phyloP scores from a whole-genome alignment of 1,139 yeast species.

The Hanseniaspora gamundiae region DNA sequence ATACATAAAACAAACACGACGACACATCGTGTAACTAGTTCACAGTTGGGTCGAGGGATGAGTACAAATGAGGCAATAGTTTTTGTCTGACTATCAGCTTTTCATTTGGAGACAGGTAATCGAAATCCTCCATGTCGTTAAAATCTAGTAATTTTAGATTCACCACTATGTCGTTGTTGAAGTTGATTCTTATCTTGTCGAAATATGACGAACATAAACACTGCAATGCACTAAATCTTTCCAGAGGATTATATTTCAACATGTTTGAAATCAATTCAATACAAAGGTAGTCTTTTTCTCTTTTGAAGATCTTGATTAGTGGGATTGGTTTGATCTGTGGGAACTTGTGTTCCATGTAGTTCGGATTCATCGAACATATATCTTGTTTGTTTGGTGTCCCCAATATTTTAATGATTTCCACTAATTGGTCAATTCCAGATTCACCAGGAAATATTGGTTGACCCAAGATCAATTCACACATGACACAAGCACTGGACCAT shows the following conservation, averaged over 20 bases:
- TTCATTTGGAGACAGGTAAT: constrained; percentile 18
- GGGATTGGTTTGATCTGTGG: constrained; percentile 96
- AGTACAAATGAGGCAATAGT: constrained; percentile 5
- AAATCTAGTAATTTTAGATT: constrained; percentile 17
- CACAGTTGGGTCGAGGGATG: neutral
- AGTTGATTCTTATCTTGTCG: constrained; percentile 18
- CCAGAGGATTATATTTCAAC: constrained; percentile 23
- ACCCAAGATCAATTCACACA: constrained; percentile 91
- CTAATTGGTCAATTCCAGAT: constrained; percentile 92
- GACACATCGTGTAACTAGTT: no score
- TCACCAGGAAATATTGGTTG: constrained; percentile 98
- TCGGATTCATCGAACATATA: constrained; percentile 90
- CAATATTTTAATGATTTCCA: constrained; percentile 86
- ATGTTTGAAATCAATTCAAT: constrained; percentile 21
- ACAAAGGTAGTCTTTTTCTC: constrained; percentile 22
- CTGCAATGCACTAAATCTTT: constrained; percentile 23
- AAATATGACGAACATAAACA: constrained; percentile 23
- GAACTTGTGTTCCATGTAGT: constrained; percentile 93
- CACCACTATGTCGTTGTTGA: constrained; percentile 13
- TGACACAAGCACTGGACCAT: constrained; percentile 97
- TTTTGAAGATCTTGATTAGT: constrained; percentile 67
- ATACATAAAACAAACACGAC: neutral
- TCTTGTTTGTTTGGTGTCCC: constrained; percentile 95
- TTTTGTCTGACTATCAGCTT: constrained; percentile 14
- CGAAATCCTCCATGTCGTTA: constrained; percentile 18